Evolutionary conservation across 352 stramenopile species (phyloP), one percentile per base, ranked within the genome.

Genomic region (Detonula confervacea): DNA sequence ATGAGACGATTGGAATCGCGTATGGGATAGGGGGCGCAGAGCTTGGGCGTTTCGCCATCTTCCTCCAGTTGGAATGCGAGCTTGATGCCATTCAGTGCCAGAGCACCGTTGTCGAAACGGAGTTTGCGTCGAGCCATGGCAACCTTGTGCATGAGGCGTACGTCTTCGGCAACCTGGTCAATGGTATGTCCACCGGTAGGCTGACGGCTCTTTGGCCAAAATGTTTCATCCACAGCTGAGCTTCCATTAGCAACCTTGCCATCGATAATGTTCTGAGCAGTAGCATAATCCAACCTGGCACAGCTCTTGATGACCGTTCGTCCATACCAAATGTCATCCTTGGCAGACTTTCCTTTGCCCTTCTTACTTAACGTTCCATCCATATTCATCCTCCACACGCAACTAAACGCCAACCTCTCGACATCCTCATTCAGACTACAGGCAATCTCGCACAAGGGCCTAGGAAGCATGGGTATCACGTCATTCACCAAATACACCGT

Each of bases 281-380:
- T 98, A 5, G 90, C 90, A 69, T 99, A 99, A 81, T 99, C 96
- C 18, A 99, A 88, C 22, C 82, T 96, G 93, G 86, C 95, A 96
- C 96, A 98, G 11, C 95, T 98, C n/a, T 96, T 96, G 64, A 99
- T 99, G n/a, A 99, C 94, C 4, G 95, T 98, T 76, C 97, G 95
- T 52, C 97, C 96, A 76, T 98, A 99, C 96, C 96, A 99, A 29
- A 97, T 94, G 42, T 84, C 70, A 33, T 91, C 68, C 1, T 81
- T 73, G 2, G 63, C 18, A 5, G 56, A 66, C 35, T 83, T 78
- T 12, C 80, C 64, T 30, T 85, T 85, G 18, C 35, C 44, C 14
- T 93, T 94, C 12, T 95, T 88, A 0, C 96, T 93, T 24, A 98
- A 77, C 0, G 87, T 97, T 9, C 97, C 97, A 81, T 99, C 96